Percentiles rank a stretch among this genome's conserved stretches.
Conservation (phyloP, 495 filamentous ascomycete genomes). For the Acidomyces sp. region DNA sequence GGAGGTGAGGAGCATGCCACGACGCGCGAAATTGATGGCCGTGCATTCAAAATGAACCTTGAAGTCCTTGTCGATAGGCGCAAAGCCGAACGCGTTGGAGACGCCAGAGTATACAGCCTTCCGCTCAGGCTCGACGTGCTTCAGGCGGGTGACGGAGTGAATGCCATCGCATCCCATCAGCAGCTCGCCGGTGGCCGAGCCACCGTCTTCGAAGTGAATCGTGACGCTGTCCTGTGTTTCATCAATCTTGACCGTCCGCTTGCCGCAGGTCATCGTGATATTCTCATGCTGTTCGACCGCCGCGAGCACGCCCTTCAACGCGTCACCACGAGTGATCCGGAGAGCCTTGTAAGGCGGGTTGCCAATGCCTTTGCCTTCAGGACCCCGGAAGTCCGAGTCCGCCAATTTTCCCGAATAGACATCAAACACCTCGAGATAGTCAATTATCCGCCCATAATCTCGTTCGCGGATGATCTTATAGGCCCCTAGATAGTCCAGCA, state of each 20-base stretch:
- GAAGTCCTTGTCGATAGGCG: conserved; percentile 29
- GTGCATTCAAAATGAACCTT: conserved; percentile 36
- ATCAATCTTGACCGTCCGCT: conserved; percentile 29
- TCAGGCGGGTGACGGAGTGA: conserved; percentile 42
- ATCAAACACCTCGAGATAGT: conserved; percentile 36
- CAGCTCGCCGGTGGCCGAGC: conserved; percentile 36
- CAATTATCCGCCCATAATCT: conserved; percentile 32
- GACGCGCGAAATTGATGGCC: conserved; percentile 39
- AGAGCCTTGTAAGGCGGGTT: conserved; percentile 24
- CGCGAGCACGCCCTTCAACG: conserved; percentile 34
- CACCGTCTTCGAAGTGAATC: conserved; percentile 40
- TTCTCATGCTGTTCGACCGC: conserved; percentile 24
- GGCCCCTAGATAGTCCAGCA: conserved; percentile 44
- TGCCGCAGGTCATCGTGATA: conserved; percentile 28
- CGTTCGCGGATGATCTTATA: conserved; percentile 31
- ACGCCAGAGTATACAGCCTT: conserved; percentile 43
- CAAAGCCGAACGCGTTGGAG: conserved; percentile 39
- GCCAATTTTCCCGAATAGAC: conserved; percentile 35
- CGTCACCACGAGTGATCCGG: conserved; percentile 24
- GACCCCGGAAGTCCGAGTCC: conserved; percentile 23
- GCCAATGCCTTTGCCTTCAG: conserved; percentile 24
- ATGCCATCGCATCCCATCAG: conserved; percentile 52
- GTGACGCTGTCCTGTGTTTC: conserved; percentile 33
- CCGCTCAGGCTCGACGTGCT: conserved; percentile 39
- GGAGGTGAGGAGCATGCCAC: conserved; percentile 41